phyloP scores from a whole-genome alignment of 306 rosid species.

The Alnus rubra region DNA sequence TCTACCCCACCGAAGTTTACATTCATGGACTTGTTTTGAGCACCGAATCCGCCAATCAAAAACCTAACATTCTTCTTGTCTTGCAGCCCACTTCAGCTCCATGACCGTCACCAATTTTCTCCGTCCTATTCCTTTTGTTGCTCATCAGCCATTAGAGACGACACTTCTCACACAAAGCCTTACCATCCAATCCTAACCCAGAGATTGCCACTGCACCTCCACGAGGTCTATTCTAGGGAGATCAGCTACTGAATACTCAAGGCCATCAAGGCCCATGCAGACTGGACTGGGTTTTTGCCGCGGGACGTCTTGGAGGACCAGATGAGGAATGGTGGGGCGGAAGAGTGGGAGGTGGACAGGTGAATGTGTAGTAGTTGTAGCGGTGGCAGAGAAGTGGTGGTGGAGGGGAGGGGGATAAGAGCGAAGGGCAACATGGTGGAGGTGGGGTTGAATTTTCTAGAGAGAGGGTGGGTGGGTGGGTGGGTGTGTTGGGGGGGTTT shows the following conservation, averaged over 20 bases:
- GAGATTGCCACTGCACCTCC: not conserved
- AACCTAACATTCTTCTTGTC: not conserved
- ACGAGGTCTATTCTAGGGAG: not conserved
- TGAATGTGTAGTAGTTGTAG: not conserved
- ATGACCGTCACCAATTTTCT: not conserved
- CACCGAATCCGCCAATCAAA: no score
- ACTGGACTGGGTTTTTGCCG: not conserved
- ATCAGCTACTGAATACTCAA: not conserved
- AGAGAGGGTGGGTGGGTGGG: no score
- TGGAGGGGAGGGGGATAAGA: no score
- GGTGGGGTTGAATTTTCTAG: no score
- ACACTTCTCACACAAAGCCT: not conserved
- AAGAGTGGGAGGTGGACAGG: not conserved
- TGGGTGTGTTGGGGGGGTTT: no score
- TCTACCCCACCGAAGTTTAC: no score
- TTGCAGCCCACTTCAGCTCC: constrained; percentile 1
- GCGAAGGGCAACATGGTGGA: no score
- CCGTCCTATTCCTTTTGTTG: not conserved
- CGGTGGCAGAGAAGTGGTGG: not conserved
- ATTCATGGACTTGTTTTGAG: no score
- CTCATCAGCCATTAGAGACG: not conserved
- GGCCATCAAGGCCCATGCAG: not conserved
- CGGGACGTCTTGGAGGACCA: not conserved
- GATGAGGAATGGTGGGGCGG: not conserved
- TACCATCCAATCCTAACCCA: not conserved